Percentiles rank a stretch among this genome's conserved stretches.
Evolutionary conservation across 2,329 filamentous ascomycete species (phyloP).

Genomic region (Aspergillus sp.): DNA sequence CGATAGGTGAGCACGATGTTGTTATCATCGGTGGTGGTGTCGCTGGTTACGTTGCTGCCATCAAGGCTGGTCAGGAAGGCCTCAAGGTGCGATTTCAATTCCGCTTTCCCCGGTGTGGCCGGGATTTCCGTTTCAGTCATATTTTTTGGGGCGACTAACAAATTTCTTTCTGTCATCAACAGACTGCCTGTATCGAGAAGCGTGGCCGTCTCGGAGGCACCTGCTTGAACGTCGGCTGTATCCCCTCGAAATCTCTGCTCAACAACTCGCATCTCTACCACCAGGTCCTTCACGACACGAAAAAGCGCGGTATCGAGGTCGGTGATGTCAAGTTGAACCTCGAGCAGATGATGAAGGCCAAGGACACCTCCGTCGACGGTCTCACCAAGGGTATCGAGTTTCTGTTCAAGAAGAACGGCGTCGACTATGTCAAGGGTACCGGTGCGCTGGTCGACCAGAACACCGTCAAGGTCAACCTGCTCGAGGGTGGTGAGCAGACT

Average conservation of each 20-base stretch:
- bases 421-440: constrained; percentile 95
- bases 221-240: constrained; percentile 98
- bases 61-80: constrained; percentile 97
- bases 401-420: constrained; percentile 98
- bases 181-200: constrained; percentile 99
- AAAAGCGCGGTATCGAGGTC: constrained; percentile 95
- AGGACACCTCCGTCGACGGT: constrained; percentile 83
- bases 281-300: constrained; percentile 93
- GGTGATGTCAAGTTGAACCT: constrained; percentile 97
- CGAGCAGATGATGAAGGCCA: constrained; percentile 95
- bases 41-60: constrained; percentile 96
- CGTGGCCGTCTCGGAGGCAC: constrained; percentile 92
- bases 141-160: constrained; percentile 6
- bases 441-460: constrained; percentile 85
- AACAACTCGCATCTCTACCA: constrained; percentile 99
- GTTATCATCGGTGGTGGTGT: constrained; percentile 98
- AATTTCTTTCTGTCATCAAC: constrained; percentile 9
- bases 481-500: constrained; percentile 86
- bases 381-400: constrained; percentile 98
- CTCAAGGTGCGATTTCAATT: constrained; percentile 67
- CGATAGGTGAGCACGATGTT: constrained; percentile 85
- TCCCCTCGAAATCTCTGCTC: constrained; percentile 97
- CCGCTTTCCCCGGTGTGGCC: not conserved
- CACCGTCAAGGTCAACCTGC: constrained; percentile 85
- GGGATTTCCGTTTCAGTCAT: not conserved